phyloP scores from a whole-genome alignment of 2,329 filamentous ascomycete genomes.

The Talaromyces sp. region DNA sequence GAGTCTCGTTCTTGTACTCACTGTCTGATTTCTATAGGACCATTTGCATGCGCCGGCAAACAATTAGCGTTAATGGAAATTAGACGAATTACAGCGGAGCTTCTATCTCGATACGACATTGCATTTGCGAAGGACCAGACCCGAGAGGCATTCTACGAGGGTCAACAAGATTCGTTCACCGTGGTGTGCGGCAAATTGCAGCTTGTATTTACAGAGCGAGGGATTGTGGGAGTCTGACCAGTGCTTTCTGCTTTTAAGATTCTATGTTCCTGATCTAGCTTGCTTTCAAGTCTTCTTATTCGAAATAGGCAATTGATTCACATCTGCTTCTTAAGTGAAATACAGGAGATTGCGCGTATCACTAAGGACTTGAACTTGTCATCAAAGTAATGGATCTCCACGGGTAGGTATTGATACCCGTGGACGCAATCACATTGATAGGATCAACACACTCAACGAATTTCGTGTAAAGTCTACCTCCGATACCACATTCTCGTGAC shows the following conservation, averaged over 20 bases:
- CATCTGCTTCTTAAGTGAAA: too few species aligned
- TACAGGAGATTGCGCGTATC: too few species aligned
- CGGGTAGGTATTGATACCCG: too few species aligned
- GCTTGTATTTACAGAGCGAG: slow-evolving; percentile 11
- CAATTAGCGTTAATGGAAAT: slow-evolving; percentile 13
- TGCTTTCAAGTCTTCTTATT: background rate
- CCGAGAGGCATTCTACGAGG: slow-evolving; percentile 11
- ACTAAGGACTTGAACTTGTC: too few species aligned
- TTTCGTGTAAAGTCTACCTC: slow-evolving; percentile 31
- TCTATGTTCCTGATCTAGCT: background rate
- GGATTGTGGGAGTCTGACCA: background rate
- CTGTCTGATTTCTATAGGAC: background rate
- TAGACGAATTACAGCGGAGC: slow-evolving; percentile 5
- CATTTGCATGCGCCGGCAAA: slow-evolving; percentile 11
- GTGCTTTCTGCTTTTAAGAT: background rate
- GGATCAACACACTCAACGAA: too few species aligned
- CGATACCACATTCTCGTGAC: slow-evolving; percentile 52
- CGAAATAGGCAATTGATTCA: too few species aligned
- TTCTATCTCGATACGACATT: slow-evolving; percentile 12
- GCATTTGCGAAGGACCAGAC: slow-evolving; percentile 12
- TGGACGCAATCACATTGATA: too few species aligned
- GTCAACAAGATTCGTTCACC: slow-evolving; percentile 12
- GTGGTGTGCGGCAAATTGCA: slow-evolving; percentile 10
- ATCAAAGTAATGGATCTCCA: too few species aligned
- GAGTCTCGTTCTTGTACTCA: background rate